Conservation (phyloP, 306 rosid genomes). For the Pterocarpus macrocarpus region DNA sequence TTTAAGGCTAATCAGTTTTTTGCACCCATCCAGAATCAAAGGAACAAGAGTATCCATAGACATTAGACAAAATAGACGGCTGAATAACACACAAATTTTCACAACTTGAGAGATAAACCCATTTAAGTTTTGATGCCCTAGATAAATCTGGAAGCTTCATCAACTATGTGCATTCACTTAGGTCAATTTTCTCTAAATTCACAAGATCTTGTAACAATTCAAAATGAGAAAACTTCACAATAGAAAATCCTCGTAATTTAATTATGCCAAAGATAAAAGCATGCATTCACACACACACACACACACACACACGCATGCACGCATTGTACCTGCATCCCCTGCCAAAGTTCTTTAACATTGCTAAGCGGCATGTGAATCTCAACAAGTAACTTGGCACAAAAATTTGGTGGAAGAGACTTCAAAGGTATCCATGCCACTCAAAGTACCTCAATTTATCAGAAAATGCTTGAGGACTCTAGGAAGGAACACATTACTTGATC, state of each 20-base stretch:
- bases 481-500: neutral
- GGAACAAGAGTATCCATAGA: neutral
- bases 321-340: slow-evolving; percentile 16
- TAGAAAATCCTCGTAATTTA: neutral
- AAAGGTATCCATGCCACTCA: slow-evolving; percentile 36
- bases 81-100: neutral
- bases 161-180: neutral
- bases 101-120: neutral
- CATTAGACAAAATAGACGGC: neutral
- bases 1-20: neutral
- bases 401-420: slow-evolving; percentile 32
- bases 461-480: neutral
- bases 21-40: neutral
- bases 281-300: neutral
- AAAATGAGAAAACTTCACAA: no score
- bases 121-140: neutral
- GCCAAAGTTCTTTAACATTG: slow-evolving; percentile 40
- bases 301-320: no score
- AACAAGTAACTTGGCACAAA: slow-evolving; percentile 31
- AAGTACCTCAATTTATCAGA: slow-evolving; percentile 16
- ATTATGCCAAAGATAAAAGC: neutral
- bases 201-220: neutral
- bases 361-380: slow-evolving; percentile 1
- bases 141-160: neutral
- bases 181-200: neutral